Evolutionary conservation across 2,329 filamentous ascomycete species (phyloP).

Genomic region (Aschersonia sp.): DNA sequence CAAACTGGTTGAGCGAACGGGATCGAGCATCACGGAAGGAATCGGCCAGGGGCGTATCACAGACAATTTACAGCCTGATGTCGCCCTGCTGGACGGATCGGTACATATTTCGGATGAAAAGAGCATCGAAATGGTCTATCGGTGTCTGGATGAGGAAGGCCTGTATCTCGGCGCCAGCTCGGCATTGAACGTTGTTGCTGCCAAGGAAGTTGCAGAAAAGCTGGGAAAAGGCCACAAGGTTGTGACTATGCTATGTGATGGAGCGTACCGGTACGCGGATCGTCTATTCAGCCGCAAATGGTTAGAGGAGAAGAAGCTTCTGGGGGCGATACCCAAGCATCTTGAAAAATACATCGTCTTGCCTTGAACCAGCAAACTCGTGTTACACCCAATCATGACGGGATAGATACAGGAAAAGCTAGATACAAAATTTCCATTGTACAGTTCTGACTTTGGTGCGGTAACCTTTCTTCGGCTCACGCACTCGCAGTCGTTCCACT

Average conservation of each 20-base stretch:
- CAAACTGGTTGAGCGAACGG: conserved; percentile 63
- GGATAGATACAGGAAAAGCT: conserved; percentile 1
- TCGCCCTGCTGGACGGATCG: conserved; percentile 72
- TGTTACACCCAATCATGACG: conserved; percentile 11
- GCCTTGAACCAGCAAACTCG: conserved; percentile 32
- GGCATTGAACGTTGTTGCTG: conserved; percentile 86
- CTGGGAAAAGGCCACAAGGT: conserved; percentile 80
- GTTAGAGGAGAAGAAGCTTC: conserved; percentile 72
- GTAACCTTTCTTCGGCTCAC: not conserved
- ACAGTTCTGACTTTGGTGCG: not conserved
- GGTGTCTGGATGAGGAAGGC: conserved; percentile 89
- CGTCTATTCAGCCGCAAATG: conserved; percentile 84
- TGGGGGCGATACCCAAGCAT: conserved; percentile 68
- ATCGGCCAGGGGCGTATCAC: conserved; percentile 95
- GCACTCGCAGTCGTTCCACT: not conserved
- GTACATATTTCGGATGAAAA: conserved; percentile 80
- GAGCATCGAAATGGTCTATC: conserved; percentile 95
- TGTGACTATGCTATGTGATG: conserved; percentile 87
- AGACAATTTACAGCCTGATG: conserved; percentile 80
- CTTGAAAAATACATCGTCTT: conserved; percentile 90
- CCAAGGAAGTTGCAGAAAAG: conserved; percentile 84
- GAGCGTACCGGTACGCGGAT: conserved; percentile 94
- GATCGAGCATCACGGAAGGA: conserved; percentile 89
- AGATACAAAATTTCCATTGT: conserved; percentile 4
- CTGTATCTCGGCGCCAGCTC: conserved; percentile 91